Evolutionary conservation across 345 rosid species (phyloP).

Genomic region (Syzygium aromaticum): DNA sequence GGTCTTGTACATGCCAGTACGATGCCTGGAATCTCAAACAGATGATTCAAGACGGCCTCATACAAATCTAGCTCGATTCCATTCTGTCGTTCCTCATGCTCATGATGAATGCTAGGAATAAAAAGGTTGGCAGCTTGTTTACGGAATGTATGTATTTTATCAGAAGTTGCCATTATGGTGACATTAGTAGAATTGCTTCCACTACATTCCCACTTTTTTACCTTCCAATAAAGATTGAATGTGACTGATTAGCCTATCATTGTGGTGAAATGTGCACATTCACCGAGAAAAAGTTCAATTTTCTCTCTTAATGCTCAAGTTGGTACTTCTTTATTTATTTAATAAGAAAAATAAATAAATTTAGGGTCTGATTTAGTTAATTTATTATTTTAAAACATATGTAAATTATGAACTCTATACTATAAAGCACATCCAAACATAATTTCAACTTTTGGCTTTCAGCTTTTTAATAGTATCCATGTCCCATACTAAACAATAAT

Average conservation of each 20-base stretch:
- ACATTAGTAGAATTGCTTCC: not conserved
- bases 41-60: not conserved
- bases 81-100: not conserved
- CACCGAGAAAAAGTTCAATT: not conserved
- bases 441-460: not conserved
- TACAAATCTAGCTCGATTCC: not conserved
- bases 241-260: not conserved
- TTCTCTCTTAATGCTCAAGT: not conserved
- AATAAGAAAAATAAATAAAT: too few relatives aligned
- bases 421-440: too few relatives aligned
- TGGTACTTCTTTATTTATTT: too few relatives aligned
- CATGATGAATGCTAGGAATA: not conserved
- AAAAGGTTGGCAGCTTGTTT: too few relatives aligned
- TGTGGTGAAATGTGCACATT: not conserved
- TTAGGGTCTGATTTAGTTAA: too few relatives aligned
- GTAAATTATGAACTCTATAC: too few relatives aligned
- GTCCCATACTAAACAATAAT: not conserved
- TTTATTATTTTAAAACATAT: too few relatives aligned
- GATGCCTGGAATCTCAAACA: not conserved
- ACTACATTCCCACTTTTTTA: not conserved
- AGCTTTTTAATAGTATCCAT: not conserved
- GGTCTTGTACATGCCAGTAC: not conserved
- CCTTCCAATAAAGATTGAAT: not conserved
- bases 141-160: not conserved
- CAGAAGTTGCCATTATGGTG: not conserved